phyloP scores from a whole-genome alignment of 78 protist genomes.

The Acrasis kona region DNA sequence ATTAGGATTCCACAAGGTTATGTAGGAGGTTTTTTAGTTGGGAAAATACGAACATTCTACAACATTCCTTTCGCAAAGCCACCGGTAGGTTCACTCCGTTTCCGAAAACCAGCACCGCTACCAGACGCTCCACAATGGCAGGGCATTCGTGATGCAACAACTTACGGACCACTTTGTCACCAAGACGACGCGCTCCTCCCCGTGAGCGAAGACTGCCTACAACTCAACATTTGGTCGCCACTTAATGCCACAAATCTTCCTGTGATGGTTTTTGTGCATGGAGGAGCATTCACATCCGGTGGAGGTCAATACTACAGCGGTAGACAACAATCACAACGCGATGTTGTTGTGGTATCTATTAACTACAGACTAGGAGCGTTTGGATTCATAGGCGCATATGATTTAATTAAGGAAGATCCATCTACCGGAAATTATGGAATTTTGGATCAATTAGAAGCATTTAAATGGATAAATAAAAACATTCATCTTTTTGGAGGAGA shows the following conservation, averaged over 20 bases:
- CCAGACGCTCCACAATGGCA: not conserved
- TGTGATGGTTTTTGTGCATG: slow-evolving; percentile 19
- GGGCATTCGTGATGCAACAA: not conserved
- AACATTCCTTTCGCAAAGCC: slow-evolving; percentile 23
- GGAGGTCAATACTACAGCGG: not conserved
- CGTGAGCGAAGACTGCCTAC: slow-evolving; percentile 25
- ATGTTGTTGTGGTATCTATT: slow-evolving; percentile 35
- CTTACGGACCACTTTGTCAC: not conserved
- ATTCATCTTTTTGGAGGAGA: slow-evolving; percentile 30
- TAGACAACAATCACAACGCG: not conserved
- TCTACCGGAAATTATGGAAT: not conserved
- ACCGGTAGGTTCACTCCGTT: slow-evolving; percentile 15
- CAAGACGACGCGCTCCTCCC: too few species aligned
- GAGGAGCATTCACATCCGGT: slow-evolving; percentile 2
- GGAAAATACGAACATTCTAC: too few species aligned
- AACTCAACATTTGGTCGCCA: slow-evolving; percentile 22
- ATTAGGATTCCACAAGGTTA: too few species aligned
- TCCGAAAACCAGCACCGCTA: not conserved
- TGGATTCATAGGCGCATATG: slow-evolving; percentile 1
- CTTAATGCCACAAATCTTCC: not conserved
- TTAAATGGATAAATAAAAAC: slow-evolving; percentile 14
- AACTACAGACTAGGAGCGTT: slow-evolving; percentile 48
- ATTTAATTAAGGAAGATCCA: not conserved
- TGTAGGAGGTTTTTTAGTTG: too few species aligned
- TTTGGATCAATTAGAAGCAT: slow-evolving; percentile 14